Conservation (phyloP, 2,329 filamentous ascomycete species). For the Coniella vitis region DNA sequence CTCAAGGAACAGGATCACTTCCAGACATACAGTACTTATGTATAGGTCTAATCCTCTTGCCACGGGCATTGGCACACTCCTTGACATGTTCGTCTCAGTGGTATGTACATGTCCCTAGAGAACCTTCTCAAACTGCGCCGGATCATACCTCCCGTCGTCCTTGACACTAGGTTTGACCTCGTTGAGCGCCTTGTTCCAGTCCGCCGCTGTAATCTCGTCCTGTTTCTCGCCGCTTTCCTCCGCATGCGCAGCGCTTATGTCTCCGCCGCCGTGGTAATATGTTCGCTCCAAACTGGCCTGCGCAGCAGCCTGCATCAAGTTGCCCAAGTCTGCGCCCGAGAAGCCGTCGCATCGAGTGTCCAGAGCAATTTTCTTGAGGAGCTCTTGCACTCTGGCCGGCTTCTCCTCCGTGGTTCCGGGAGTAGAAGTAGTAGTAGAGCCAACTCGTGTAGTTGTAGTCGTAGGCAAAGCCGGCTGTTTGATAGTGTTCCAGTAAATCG, state of each 20-base stretch:
- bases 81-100: no score
- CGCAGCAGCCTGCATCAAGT: conserved; percentile 37
- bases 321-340: conserved; percentile 60
- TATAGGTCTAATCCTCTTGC: no score
- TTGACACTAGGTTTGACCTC: conserved; percentile 45
- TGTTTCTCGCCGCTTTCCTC: conserved; percentile 23
- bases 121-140: conserved; percentile 11
- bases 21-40: no score
- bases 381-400: not conserved
- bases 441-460: no score
- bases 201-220: conserved; percentile 29
- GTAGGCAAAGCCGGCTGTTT: no score
- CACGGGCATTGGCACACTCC: no score
- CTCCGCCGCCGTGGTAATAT: conserved; percentile 14
- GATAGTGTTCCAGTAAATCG: conserved; percentile 50
- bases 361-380: conserved; percentile 57
- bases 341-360: conserved; percentile 66
- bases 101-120: not conserved
- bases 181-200: conserved; percentile 47
- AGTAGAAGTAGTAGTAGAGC: conserved; percentile 19
- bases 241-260: conserved; percentile 16
- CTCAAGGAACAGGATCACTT: no score
- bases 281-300: conserved; percentile 30
- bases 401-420: conserved; percentile 24
- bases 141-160: conserved; percentile 34